Evolutionary conservation across 2,329 filamentous ascomycete species (phyloP), one percentile per base, ranked within the genome.

Genomic region (Epichloe amarillans): DNA sequence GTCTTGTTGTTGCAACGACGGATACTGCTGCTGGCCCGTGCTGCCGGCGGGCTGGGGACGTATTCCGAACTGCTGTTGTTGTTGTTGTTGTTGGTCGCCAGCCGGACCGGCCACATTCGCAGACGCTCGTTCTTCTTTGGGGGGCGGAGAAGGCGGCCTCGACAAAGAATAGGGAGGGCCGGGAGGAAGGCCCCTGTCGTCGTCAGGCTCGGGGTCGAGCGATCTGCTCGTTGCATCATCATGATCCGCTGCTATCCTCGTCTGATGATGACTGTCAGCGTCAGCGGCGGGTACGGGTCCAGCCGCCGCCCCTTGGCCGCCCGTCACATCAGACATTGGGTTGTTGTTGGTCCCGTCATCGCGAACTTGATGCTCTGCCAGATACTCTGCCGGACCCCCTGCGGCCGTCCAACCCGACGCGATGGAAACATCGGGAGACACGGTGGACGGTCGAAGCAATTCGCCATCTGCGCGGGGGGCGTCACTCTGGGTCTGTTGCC

Each of bases 381-480:
- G 15, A 17, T n/a, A 12, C 14, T 46, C 44, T 17, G 6, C 12
- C n/a, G 41, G 8, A 35, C 49, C 36, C n/a, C 39, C 41, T 3
- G 38, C 38, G 17, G 17, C 26, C 14, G 46, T 47, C 36, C 26
- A 39, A 30, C 50, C 54, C 3, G 54, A 56, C 3, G 45, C 21
- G 0, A 43, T 39, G 19, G 51, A 56, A 23, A 47, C 21, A 7
- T 53, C 51, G 2, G 55, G 55, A 14, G 53, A 56, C n/a, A 55
- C 51, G 6, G 49, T 51, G 7, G 44, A 41, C 4, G 35, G 46
- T 19, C 45, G 42, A n/a, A 50, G n/a, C 5, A 45, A 14, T 8
- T 51, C 55, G 4, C 47, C 47, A 8, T 49, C 44, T 2, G 42
- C 36, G 19, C 3, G 19, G 19, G 30, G n/a, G 4, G 4, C 36